Evolutionary conservation across 2,329 filamentous ascomycete species (phyloP).

Genomic region (Colletotrichum sp.): DNA sequence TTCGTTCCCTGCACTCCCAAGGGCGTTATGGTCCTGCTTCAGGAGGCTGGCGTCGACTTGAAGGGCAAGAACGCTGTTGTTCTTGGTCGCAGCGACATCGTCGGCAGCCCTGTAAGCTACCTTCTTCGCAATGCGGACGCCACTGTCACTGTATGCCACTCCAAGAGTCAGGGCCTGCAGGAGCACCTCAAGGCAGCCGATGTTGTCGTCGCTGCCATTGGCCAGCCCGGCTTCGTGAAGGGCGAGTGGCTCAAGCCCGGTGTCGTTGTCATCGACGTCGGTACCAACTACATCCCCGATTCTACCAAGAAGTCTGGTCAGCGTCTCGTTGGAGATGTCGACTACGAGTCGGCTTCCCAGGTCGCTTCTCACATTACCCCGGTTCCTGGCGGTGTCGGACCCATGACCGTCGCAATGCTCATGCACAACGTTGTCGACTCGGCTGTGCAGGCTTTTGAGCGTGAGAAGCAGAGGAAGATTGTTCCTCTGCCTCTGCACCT

Average conservation of each 20-base stretch:
- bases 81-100: slow-evolving; percentile 93
- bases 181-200: slow-evolving; percentile 83
- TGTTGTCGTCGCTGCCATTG: slow-evolving; percentile 91
- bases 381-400: slow-evolving; percentile 94
- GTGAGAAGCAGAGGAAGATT: slow-evolving; percentile 80
- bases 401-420: slow-evolving; percentile 99
- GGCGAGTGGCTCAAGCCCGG: slow-evolving; percentile 96
- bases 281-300: slow-evolving; percentile 94
- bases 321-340: slow-evolving; percentile 92
- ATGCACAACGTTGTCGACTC: slow-evolving; percentile 94
- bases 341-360: slow-evolving; percentile 82
- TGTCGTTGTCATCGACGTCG: slow-evolving; percentile 95
- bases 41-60: slow-evolving; percentile 82
- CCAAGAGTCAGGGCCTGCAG: slow-evolving; percentile 77
- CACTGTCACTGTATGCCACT: slow-evolving; percentile 96
- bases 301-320: slow-evolving; percentile 89
- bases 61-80: slow-evolving; percentile 94
- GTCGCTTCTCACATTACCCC: slow-evolving; percentile 95
- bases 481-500: slow-evolving; percentile 85
- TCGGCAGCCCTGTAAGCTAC: slow-evolving; percentile 96
- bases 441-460: slow-evolving; percentile 80
- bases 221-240: slow-evolving; percentile 85
- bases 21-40: slow-evolving; percentile 91
- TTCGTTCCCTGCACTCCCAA: slow-evolving; percentile 97
- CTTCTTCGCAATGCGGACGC: slow-evolving; percentile 94